Conservation (phyloP, 495 filamentous ascomycete genomes). For the Lasiosphaeria miniovina region DNA sequence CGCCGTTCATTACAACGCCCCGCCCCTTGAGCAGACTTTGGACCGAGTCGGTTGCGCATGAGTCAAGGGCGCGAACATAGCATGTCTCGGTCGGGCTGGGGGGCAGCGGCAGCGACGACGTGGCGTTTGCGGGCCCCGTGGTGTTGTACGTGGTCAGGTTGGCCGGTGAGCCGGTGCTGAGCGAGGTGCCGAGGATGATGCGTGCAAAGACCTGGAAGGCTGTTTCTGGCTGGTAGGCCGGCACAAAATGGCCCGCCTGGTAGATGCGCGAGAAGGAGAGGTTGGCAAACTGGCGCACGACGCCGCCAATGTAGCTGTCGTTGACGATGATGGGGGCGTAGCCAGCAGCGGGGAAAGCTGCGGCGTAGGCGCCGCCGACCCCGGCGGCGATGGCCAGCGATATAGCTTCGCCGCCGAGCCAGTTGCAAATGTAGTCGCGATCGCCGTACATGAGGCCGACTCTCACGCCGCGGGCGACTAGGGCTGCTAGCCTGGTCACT, state of each 20-base stretch:
- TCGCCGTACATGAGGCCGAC: constrained; percentile 68
- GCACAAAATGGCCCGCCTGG: constrained; percentile 68
- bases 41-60: constrained; percentile 50
- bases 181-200: constrained; percentile 55
- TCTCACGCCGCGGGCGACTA: constrained; percentile 57
- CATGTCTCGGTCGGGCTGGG: constrained; percentile 47
- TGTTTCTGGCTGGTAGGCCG: constrained; percentile 67
- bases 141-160: constrained; percentile 52
- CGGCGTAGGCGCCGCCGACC: constrained; percentile 24
- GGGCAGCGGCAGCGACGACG: constrained; percentile 40
- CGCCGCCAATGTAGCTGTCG: constrained; percentile 54
- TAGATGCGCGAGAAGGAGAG: constrained; percentile 69
- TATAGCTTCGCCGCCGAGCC: constrained; percentile 61
- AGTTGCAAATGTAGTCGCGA: constrained; percentile 67
- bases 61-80: constrained; percentile 52
- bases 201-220: constrained; percentile 64
- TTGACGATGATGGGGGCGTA: constrained; percentile 55
- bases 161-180: constrained; percentile 56
- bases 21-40: constrained; percentile 41
- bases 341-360: constrained; percentile 44
- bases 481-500: constrained; percentile 48
- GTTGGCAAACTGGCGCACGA: constrained; percentile 64
- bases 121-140: constrained; percentile 50
- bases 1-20: constrained; percentile 48
- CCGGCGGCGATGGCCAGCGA: constrained; percentile 51